These are phyloP conservation scores for Claviceps spartinae DNA, from an alignment of 2,329 filamentous ascomycete species.

Conservation along the genomic window DNA sequence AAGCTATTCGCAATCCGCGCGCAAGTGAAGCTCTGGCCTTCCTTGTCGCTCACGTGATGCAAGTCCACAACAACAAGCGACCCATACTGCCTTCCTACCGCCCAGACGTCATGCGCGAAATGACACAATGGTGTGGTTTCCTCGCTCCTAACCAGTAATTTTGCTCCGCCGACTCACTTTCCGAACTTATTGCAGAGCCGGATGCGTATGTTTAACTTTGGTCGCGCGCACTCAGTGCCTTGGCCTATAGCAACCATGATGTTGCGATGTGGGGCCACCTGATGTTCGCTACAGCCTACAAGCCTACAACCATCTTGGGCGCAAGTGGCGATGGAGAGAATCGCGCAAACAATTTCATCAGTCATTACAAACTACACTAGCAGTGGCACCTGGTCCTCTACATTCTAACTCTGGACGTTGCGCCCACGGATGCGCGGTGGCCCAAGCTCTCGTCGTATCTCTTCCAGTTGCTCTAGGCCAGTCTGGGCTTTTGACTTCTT, in stretches of 20 bases:
- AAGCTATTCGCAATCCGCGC: conserved; percentile 3
- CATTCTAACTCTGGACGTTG: conserved; percentile 1
- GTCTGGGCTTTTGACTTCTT: conserved; percentile 72
- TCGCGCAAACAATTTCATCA: not conserved
- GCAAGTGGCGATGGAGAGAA: not conserved
- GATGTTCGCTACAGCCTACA: too few relatives aligned
- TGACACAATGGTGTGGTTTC: not conserved
- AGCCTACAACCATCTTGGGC: not conserved
- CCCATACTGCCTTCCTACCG: not conserved
- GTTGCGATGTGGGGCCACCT: too few relatives aligned
- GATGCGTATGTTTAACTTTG: not conserved
- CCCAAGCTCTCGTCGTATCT: conserved; percentile 69
- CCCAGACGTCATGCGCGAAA: too few relatives aligned
- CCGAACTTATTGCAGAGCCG: not conserved
- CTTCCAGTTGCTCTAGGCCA: conserved; percentile 80
- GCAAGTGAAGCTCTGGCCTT: not conserved
- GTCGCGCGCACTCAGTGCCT: not conserved
- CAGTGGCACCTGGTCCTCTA: not conserved
- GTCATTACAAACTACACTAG: conserved; percentile 3
- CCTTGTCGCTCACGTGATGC: conserved; percentile 4
- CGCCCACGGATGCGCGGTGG: conserved; percentile 48
- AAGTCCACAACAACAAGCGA: not conserved
- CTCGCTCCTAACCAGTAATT: not conserved
- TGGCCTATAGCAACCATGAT: too few relatives aligned
- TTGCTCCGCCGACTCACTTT: not conserved